Evolutionary conservation across 345 rosid genomes (phyloP).

Genomic region (Euphorbia lathyris): DNA sequence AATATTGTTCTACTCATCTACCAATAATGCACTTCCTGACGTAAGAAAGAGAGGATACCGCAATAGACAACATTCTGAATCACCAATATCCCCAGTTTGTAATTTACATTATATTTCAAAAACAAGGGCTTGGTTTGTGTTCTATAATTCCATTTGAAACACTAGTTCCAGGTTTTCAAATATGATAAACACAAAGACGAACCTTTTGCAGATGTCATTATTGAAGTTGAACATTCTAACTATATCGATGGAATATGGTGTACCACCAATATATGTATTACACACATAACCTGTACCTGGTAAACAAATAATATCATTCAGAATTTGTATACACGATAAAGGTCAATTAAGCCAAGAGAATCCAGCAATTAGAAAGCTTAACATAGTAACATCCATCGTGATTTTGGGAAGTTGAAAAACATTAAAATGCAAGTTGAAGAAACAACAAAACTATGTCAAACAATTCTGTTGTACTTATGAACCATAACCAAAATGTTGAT

Average conservation of each 20-base stretch:
- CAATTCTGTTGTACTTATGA: background rate
- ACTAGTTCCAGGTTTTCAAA: background rate
- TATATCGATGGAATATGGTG: conserved; percentile 66
- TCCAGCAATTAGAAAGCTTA: background rate
- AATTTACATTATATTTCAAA: background rate
- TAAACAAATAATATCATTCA: conserved; percentile 6
- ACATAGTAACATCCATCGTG: background rate
- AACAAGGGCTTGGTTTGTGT: background rate
- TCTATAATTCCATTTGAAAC: too few species aligned
- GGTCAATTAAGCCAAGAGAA: background rate
- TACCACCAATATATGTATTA: conserved; percentile 50
- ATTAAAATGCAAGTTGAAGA: background rate
- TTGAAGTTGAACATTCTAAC: conserved; percentile 82
- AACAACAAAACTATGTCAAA: background rate
- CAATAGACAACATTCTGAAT: background rate
- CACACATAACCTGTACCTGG: conserved; percentile 82
- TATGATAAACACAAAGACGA: conserved; percentile 19
- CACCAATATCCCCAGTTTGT: background rate
- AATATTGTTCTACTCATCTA: too few species aligned
- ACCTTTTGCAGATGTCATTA: conserved; percentile 72
- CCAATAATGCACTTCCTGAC: background rate
- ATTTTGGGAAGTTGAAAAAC: background rate
- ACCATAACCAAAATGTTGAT: background rate
- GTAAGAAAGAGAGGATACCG: background rate
- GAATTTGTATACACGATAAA: background rate